Evolutionary conservation across 805 yeast genomes (phyloP), one percentile per base, ranked within the genome.

Genomic region (Torulaspora microellipsoides): DNA sequence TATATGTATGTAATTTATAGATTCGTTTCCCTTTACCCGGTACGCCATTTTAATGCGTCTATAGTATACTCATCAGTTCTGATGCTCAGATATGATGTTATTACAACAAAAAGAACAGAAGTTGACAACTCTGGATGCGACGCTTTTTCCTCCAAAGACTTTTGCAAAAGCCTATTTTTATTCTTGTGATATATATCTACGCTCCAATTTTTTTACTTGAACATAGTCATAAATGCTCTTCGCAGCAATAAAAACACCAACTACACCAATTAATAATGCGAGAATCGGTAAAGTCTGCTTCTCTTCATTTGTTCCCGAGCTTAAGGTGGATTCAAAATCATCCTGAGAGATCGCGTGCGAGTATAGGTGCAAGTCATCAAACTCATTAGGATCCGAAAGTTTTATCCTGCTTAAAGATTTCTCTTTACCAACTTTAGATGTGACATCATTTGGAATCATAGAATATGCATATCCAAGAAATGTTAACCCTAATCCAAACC

Each of bases 401-500:
- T 76, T 76, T 27, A 78, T 65, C 56, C 74, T 76, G 29, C 59
- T 55, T 10, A 60, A 39, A 15, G 53, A 56, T 25, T 61, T 55
- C 20, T 53, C 56, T 44, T 51, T 57, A 4, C 61, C 66, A 7
- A 62, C 62, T 45, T 61, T 59, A 14, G 62, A 52, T 10, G 48
- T 55, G 3, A 65, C 64, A 50, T 65, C 63, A 45, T 67, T 66
- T 2, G 85, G 83, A 30, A 77, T 65, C 67, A 78, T 71, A 27
- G 73, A 68, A 49, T 73, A 76, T 2, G 85, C 95, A 51, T 81
- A 80, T 42, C 82, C 78, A 40, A 91, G 70, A 50, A 93, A 76
- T 0, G 96, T 88, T 47, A 85, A 60, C 2, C 98, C 98, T 45
- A 93, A 68, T 0, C 99, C 99, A 14, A 91, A 85, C 48, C 95